phyloP scores from a whole-genome alignment of 257 asterid species.

The Primulina eburnea region DNA sequence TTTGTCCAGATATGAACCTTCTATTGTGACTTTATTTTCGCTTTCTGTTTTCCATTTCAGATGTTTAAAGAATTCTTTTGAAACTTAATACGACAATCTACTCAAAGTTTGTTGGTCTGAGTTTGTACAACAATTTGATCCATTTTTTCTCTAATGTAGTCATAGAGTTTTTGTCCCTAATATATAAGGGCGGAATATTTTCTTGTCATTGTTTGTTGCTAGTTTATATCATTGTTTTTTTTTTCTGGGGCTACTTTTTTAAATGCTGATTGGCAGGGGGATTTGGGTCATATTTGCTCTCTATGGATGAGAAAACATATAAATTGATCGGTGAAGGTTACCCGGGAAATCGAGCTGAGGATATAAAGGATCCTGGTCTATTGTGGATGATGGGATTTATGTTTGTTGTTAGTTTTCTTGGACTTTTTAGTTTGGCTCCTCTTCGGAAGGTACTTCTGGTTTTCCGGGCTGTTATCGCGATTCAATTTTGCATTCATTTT shows the following conservation, averaged over 20 bases:
- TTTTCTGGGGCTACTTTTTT: neutral
- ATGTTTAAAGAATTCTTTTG: neutral
- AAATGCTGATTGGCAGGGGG: constrained; percentile 58
- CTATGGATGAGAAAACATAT: constrained; percentile 96
- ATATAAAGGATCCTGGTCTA: constrained; percentile 88
- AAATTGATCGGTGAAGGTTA: constrained; percentile 81
- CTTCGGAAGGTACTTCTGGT: constrained; percentile 70
- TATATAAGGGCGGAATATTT: too few species aligned
- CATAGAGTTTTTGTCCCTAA: too few species aligned
- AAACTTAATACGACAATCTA: neutral
- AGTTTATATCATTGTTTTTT: too few species aligned
- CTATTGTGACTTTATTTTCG: too few species aligned
- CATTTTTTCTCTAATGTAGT: too few species aligned
- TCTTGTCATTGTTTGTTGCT: neutral
- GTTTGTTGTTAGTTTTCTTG: constrained; percentile 85
- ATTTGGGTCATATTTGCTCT: constrained; percentile 83
- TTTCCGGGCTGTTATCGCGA: neutral
- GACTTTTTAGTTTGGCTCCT: constrained; percentile 91
- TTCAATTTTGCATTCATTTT: constrained; percentile 1
- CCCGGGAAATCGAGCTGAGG: constrained; percentile 91
- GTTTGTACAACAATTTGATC: too few species aligned
- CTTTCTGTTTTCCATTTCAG: too few species aligned
- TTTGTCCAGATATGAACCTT: too few species aligned
- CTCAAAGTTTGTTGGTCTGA: neutral
- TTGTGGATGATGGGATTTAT: constrained; percentile 92